These are phyloP conservation scores for Protomyces macrosporus DNA, from an alignment of 1,139 yeast genomes.

Conservation along the genomic window DNA sequence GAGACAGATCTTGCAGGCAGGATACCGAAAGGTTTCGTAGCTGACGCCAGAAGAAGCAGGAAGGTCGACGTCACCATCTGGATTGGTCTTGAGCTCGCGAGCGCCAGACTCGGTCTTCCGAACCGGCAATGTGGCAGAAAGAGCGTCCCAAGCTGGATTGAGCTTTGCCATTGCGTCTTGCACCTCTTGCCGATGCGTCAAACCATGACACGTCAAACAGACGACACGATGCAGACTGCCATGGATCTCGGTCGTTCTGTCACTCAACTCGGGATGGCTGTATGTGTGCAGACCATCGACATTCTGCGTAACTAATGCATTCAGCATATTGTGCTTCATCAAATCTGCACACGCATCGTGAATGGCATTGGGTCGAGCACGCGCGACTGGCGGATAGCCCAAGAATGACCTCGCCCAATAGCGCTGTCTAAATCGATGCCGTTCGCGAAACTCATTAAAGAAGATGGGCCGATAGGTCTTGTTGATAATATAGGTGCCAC, in stretches of 20 bases:
- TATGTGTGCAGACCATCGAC: conserved; percentile 34
- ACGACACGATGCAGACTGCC: conserved; percentile 33
- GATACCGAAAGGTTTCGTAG: conserved; percentile 34
- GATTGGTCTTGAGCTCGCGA: conserved; percentile 31
- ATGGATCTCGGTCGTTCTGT: conserved; percentile 32
- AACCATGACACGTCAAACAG: conserved; percentile 32
- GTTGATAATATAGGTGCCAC: conserved; percentile 34
- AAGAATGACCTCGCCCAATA: conserved; percentile 36
- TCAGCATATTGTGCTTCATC: conserved; percentile 27
- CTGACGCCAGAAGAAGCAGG: conserved; percentile 28
- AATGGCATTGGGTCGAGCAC: conserved; percentile 32
- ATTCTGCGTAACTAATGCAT: conserved; percentile 33
- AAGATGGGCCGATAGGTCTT: conserved; percentile 34
- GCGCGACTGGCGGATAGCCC: conserved; percentile 32
- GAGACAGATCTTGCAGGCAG: conserved; percentile 32
- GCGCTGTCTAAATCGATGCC: conserved; percentile 33
- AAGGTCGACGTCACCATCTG: conserved; percentile 35
- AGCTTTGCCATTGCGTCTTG: conserved; percentile 29
- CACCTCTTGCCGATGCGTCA: conserved; percentile 28
- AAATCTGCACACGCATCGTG: conserved; percentile 32
- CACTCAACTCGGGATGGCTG: conserved; percentile 29
- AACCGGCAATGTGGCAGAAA: conserved; percentile 19
- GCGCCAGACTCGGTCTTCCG: conserved; percentile 1
- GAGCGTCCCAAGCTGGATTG: conserved; percentile 33
- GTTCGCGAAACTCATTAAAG: conserved; percentile 33